Conservation (phyloP, 148 eudicot species). For the Salicornia ramosissima region DNA sequence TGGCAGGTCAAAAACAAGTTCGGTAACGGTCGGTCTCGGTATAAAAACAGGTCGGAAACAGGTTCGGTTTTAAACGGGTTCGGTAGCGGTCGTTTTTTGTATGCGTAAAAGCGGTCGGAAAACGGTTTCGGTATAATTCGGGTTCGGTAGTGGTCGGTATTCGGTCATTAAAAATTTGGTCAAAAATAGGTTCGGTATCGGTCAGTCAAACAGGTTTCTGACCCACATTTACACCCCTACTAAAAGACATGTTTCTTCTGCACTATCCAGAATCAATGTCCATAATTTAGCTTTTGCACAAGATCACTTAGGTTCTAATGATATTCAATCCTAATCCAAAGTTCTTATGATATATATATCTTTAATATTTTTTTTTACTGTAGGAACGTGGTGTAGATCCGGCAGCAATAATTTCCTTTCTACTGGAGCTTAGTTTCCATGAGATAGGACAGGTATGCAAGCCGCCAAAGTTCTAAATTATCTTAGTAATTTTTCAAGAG, state of each 20-base stretch:
- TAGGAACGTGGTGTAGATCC: conserved; percentile 88
- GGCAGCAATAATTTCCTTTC: conserved; percentile 77
- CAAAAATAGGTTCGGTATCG: too few relatives aligned
- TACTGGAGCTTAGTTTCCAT: conserved; percentile 97
- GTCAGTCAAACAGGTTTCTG: too few relatives aligned
- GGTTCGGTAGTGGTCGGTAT: too few relatives aligned
- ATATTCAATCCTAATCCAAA: background rate
- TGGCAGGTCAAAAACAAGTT: too few relatives aligned
- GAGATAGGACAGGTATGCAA: conserved; percentile 83
- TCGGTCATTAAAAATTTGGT: too few relatives aligned
- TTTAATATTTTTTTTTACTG: conserved; percentile 19
- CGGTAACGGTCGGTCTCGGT: too few relatives aligned
- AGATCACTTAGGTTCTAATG: background rate
- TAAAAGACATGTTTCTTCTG: background rate
- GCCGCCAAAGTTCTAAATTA: background rate
- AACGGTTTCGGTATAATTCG: too few relatives aligned
- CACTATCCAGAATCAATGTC: background rate
- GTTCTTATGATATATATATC: background rate
- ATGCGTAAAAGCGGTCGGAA: too few relatives aligned
- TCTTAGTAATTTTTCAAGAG: background rate
- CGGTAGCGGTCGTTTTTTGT: too few relatives aligned
- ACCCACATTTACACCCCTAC: too few relatives aligned
- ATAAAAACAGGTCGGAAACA: too few relatives aligned
- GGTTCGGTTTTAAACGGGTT: too few relatives aligned
- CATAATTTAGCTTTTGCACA: background rate